Conservation (phyloP, 2,329 filamentous ascomycete genomes). For the Colletotrichum phormii region DNA sequence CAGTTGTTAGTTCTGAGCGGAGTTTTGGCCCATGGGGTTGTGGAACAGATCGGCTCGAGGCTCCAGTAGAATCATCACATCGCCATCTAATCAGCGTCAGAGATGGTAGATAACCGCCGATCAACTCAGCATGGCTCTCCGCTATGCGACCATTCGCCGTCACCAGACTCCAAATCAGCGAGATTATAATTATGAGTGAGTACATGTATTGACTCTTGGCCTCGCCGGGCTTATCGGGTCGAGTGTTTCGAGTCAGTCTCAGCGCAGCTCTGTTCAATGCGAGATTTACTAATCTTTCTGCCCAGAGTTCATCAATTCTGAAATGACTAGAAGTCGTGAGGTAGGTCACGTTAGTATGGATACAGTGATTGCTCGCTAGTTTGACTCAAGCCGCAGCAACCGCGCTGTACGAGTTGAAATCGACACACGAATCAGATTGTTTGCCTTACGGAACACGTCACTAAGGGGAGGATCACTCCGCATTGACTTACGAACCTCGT, state of each 20-base stretch:
- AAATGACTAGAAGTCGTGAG: not conserved
- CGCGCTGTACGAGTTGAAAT: not conserved
- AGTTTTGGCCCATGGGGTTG: not conserved
- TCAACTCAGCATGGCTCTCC: not conserved
- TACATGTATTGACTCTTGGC: not conserved
- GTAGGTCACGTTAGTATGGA: not conserved
- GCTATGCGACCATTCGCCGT: not conserved
- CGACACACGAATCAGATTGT: not conserved
- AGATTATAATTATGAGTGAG: not conserved
- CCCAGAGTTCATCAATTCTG: not conserved
- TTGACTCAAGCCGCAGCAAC: not conserved
- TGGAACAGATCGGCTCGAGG: not conserved
- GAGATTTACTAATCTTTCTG: not conserved
- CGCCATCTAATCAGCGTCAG: not conserved
- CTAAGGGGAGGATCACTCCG: not conserved
- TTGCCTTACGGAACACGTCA: not conserved
- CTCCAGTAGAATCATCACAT: not conserved
- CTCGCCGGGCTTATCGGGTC: not conserved
- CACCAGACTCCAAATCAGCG: not conserved
- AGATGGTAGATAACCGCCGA: not conserved
- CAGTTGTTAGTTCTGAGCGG: not conserved
- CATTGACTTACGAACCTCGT: not conserved
- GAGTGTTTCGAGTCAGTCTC: not conserved
- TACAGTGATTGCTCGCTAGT: not conserved
- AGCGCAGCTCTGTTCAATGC: not conserved